These are phyloP conservation scores for Wickerhamiella lipophila DNA, from an alignment of 805 yeast species.

Conservation along the genomic window DNA sequence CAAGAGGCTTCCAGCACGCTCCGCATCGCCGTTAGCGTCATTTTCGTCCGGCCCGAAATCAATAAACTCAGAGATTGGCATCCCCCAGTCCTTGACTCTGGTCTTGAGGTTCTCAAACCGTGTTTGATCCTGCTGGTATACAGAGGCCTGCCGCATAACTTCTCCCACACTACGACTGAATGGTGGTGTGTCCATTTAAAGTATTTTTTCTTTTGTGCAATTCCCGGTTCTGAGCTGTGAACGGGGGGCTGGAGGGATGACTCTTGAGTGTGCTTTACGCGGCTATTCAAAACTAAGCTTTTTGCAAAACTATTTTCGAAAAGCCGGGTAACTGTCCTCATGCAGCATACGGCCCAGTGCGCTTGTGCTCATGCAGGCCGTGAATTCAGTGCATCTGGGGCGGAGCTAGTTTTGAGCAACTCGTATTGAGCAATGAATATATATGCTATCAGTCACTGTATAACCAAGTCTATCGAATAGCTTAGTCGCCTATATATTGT, in stretches of 20 bases:
- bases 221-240: too few relatives aligned
- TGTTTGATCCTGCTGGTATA: slow-evolving; percentile 2
- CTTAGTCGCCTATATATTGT: background rate
- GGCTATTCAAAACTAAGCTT: background rate
- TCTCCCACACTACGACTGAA: slow-evolving; percentile 7
- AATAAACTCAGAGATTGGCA: slow-evolving; percentile 1
- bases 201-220: background rate
- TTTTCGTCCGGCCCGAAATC: slow-evolving; percentile 3
- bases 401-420: too few relatives aligned
- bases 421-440: too few relatives aligned
- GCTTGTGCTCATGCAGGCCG: too few relatives aligned
- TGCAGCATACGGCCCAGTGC: background rate
- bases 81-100: slow-evolving; percentile 12
- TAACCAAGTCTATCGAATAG: too few relatives aligned
- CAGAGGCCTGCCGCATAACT: slow-evolving; percentile 7
- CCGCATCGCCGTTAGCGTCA: background rate
- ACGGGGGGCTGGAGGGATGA: too few relatives aligned
- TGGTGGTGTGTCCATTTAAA: slow-evolving; percentile 6
- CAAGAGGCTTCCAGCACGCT: slow-evolving; percentile 3
- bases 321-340: slow-evolving; percentile 2
- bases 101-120: slow-evolving; percentile 7
- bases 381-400: too few relatives aligned
- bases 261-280: background rate
- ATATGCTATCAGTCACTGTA: too few relatives aligned
- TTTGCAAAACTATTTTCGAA: background rate